Evolutionary conservation across 306 rosid genomes (phyloP).

Genomic region (Cicer pinnatifidum): DNA sequence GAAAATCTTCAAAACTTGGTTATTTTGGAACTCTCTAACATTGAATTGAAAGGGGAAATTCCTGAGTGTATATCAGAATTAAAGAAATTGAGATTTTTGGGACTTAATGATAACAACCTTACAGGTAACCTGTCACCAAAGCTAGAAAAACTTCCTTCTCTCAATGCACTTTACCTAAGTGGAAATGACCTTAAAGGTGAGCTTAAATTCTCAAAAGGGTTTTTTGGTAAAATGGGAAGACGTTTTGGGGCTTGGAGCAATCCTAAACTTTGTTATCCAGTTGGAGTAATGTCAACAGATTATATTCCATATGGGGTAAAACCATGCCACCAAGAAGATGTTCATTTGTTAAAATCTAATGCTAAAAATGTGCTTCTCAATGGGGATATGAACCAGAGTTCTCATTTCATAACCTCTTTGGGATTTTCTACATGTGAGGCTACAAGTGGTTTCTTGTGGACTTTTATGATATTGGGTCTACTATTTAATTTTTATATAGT

Average conservation of each 20-base stretch:
- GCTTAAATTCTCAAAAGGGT: slow-evolving; percentile 63
- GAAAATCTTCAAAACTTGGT: slow-evolving; percentile 60
- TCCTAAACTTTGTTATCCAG: slow-evolving; percentile 74
- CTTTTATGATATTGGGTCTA: slow-evolving; percentile 45
- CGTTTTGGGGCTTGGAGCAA: slow-evolving; percentile 88
- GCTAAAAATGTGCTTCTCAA: slow-evolving; percentile 42
- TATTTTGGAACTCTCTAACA: slow-evolving; percentile 75
- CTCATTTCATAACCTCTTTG: slow-evolving; percentile 50
- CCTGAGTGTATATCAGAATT: slow-evolving; percentile 73
- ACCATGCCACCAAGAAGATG: slow-evolving; percentile 66
- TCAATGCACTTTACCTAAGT: slow-evolving; percentile 74
- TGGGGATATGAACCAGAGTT: slow-evolving; percentile 43
- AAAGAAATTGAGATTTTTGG: slow-evolving; percentile 75
- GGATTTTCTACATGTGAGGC: slow-evolving; percentile 50
- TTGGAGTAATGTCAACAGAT: slow-evolving; percentile 49
- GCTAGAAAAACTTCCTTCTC: slow-evolving; percentile 69
- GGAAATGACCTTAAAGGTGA: slow-evolving; percentile 79
- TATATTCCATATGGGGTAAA: slow-evolving; percentile 73
- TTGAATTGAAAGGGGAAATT: slow-evolving; percentile 72
- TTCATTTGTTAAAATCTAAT: slow-evolving; percentile 50
- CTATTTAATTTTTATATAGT: slow-evolving; percentile 40
- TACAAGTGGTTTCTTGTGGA: slow-evolving; percentile 56
- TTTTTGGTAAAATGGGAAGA: slow-evolving; percentile 75
- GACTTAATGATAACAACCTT: slow-evolving; percentile 77
- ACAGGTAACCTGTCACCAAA: slow-evolving; percentile 66